These are phyloP conservation scores for Przewalskia tangutica DNA, from an alignment of 257 asterid species.

Conservation along the genomic window DNA sequence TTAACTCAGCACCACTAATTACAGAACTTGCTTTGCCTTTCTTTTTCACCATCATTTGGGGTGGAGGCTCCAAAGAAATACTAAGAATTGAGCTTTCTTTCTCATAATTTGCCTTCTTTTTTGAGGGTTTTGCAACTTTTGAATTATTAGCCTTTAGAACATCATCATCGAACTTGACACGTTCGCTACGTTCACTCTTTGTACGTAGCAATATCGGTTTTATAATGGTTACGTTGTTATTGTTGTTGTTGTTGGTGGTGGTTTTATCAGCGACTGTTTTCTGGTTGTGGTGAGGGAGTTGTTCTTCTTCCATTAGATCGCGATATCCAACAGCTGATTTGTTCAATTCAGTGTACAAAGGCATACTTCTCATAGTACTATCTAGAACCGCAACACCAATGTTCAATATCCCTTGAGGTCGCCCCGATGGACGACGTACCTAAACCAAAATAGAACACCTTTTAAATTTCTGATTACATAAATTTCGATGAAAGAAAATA, in stretches of 20 bases:
- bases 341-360: conserved; percentile 36
- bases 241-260: conserved; percentile 6
- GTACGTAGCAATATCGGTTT: conserved; percentile 41
- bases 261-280: neutral
- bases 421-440: conserved; percentile 89
- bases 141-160: conserved; percentile 19
- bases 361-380: conserved; percentile 74
- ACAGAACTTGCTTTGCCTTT: conserved; percentile 72
- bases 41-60: conserved; percentile 10
- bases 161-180: conserved; percentile 23
- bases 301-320: conserved; percentile 32
- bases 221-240: neutral
- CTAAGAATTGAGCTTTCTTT: conserved; percentile 55
- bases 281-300: conserved; percentile 2
- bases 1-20: conserved; percentile 47
- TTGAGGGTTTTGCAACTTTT: conserved; percentile 18
- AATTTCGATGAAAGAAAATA: neutral
- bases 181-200: conserved; percentile 64
- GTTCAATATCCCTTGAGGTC: conserved; percentile 82
- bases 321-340: conserved; percentile 12
- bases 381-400: conserved; percentile 78
- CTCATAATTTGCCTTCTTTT: conserved; percentile 1
- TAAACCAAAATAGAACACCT: neutral
- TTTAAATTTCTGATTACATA: neutral
- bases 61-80: conserved; percentile 42